phyloP scores from a whole-genome alignment of 805 yeast genomes.

The Pichia sporocuriosa region DNA sequence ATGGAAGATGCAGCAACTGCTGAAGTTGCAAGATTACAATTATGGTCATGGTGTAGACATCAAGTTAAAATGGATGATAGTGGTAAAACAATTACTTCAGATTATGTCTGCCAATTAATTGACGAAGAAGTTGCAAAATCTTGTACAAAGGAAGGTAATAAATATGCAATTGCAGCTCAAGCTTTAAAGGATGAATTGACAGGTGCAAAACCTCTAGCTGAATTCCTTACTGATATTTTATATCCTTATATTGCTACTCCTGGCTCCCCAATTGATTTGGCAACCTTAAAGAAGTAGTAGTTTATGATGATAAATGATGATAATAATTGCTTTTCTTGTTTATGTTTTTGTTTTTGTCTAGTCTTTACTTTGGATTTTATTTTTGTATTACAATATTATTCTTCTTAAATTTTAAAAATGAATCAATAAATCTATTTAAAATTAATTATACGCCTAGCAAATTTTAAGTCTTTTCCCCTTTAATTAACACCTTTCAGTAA shows the following conservation, averaged over 20 bases:
- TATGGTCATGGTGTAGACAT: slow-evolving; percentile 80
- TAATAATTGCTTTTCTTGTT: neutral
- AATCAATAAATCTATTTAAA: neutral
- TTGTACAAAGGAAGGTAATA: slow-evolving; percentile 51
- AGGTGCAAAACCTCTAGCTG: slow-evolving; percentile 60
- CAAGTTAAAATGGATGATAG: slow-evolving; percentile 53
- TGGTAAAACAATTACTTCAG: slow-evolving; percentile 52
- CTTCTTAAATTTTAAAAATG: neutral
- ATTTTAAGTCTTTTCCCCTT: neutral
- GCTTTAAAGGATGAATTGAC: slow-evolving; percentile 68
- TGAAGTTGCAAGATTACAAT: slow-evolving; percentile 76
- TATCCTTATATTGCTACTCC: slow-evolving; percentile 64
- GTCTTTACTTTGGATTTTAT: too few relatives aligned
- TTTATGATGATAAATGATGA: neutral
- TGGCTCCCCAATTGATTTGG: slow-evolving; percentile 28
- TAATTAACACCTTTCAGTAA: slow-evolving; percentile 6
- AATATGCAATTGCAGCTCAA: slow-evolving; percentile 61
- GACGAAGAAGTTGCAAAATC: slow-evolving; percentile 55
- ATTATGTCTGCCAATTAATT: slow-evolving; percentile 49
- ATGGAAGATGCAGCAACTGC: slow-evolving; percentile 93
- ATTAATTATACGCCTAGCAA: neutral
- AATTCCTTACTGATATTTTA: slow-evolving; percentile 68
- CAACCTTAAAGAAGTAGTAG: slow-evolving; percentile 24
- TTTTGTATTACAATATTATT: too few relatives aligned
- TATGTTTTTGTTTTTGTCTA: neutral